A percentile compares a stretch with the other conserved stretches of the same genome.
These are phyloP conservation scores for Globomyces sp. DNA, from an alignment of 371 early-diverging fungal genomes.

Conservation along the genomic window DNA sequence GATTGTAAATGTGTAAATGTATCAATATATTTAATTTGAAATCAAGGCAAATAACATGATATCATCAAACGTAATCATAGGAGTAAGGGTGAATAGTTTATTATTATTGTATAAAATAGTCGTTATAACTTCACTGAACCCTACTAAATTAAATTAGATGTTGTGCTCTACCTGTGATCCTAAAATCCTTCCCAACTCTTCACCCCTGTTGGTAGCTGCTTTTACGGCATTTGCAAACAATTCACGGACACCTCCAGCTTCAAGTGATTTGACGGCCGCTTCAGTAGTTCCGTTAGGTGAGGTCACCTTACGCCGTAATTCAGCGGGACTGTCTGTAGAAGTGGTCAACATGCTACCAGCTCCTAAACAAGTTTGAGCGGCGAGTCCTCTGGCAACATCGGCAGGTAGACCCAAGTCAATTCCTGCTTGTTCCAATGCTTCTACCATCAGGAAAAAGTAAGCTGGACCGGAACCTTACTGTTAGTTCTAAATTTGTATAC, in stretches of 20 bases:
- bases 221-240: conserved; percentile 60
- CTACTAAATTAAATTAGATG: too few species aligned
- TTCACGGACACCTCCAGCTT: conserved; percentile 59
- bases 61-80: too few species aligned
- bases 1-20: too few species aligned
- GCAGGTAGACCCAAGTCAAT: conserved; percentile 72
- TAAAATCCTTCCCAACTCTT: conserved; percentile 67
- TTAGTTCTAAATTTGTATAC: conserved; percentile 38
- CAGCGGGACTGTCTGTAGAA: conserved; percentile 65
- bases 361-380: conserved; percentile 86
- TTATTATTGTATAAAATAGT: too few species aligned
- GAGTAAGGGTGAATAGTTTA: too few species aligned
- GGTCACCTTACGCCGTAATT: conserved; percentile 82
- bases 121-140: too few species aligned
- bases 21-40: too few species aligned
- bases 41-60: too few species aligned
- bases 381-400: conserved; percentile 74
- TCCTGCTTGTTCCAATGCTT: conserved; percentile 85
- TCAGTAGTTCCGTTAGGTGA: conserved; percentile 93
- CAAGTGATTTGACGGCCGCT: conserved; percentile 79
- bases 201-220: conserved; percentile 68
- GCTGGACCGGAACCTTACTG: conserved; percentile 73
- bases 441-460: conserved; percentile 89
- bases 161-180: conserved; percentile 41
- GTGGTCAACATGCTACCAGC: conserved; percentile 82